Conservation (phyloP, 305 asterid species). For the Fraxinus ornus region DNA sequence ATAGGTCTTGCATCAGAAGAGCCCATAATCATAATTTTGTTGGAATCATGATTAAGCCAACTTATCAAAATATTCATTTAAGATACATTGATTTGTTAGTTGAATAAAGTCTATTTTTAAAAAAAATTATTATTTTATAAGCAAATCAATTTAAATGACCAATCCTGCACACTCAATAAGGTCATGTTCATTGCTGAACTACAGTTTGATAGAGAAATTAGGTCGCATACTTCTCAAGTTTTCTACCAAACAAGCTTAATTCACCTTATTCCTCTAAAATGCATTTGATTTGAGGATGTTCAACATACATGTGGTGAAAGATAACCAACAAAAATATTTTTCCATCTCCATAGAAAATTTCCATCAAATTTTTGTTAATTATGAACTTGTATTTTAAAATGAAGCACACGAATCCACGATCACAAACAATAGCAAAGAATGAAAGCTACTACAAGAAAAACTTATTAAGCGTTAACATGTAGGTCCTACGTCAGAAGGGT, state of each 20-base stretch:
- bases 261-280: conserved; percentile 15
- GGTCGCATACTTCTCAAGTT: background rate
- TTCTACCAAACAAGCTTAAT: background rate
- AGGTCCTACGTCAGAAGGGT: background rate
- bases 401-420: conserved; percentile 13
- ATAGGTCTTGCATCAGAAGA: background rate
- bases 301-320: background rate
- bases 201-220: background rate
- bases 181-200: background rate
- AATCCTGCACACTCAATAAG: background rate
- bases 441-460: conserved; percentile 6
- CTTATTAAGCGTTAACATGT: conserved; percentile 34
- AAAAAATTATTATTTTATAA: background rate
- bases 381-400: background rate
- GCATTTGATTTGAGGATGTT: background rate
- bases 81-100: background rate
- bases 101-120: background rate
- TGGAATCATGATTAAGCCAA: background rate
- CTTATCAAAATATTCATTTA: background rate
- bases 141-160: background rate
- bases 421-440: conserved; percentile 4
- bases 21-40: background rate
- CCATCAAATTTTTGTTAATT: background rate
- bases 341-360: background rate
- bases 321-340: background rate